Percentiles rank a stretch among this genome's conserved stretches.
phyloP scores from a whole-genome alignment of 169 alveolate species.

The Cryptosporidium bovis region DNA sequence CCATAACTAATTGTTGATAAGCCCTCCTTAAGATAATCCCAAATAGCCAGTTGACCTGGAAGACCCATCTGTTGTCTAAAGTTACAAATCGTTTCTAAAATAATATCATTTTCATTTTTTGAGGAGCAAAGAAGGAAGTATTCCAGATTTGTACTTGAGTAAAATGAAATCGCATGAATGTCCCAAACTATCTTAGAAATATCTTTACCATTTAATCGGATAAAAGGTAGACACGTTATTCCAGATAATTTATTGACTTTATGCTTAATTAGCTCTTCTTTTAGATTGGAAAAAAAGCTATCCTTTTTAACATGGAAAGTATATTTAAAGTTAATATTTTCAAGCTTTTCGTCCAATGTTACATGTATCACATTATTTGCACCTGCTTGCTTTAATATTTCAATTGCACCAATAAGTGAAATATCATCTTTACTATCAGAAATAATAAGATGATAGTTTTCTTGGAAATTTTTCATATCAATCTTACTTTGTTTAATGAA shows the following conservation, averaged over 20 bases:
- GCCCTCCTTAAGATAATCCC: conserved; percentile 45
- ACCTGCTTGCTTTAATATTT: conserved; percentile 58
- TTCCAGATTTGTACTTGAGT: conserved; percentile 17
- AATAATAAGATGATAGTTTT: conserved; percentile 35
- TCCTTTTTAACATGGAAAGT: conserved; percentile 12
- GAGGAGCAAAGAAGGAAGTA: conserved; percentile 47
- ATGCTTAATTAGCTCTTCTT: not conserved
- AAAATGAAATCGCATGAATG: conserved; percentile 27
- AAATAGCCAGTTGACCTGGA: conserved; percentile 53
- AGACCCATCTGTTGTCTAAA: conserved; percentile 63
- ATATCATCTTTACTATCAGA: conserved; percentile 34
- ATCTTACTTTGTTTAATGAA: conserved; percentile 28
- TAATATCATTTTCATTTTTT: conserved; percentile 12
- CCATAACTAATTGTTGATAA: conserved; percentile 32
- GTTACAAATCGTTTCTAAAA: conserved; percentile 54
- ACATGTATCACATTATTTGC: conserved; percentile 40
- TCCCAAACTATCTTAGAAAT: conserved; percentile 45
- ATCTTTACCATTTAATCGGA: conserved; percentile 13
- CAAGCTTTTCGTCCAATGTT: not conserved
- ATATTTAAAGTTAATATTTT: not conserved
- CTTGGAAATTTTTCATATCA: conserved; percentile 12
- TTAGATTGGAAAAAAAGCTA: not conserved
- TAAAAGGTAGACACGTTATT: conserved; percentile 59
- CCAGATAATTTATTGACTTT: conserved; percentile 30
- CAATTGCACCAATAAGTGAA: conserved; percentile 64